These are phyloP conservation scores for Eimeria acervulina DNA, from an alignment of 169 alveolate species.

Conservation along the genomic window DNA sequence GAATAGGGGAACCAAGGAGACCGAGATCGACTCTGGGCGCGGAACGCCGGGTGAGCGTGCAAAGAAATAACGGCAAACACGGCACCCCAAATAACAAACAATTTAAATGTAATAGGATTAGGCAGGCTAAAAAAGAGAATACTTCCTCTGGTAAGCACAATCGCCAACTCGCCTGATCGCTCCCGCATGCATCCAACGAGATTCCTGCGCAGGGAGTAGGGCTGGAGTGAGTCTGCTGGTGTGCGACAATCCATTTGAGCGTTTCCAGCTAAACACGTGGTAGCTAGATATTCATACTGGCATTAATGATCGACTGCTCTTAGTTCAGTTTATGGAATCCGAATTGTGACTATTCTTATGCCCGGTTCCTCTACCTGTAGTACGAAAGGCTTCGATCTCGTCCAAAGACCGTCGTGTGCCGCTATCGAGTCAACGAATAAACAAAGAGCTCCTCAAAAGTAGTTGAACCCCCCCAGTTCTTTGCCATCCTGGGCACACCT, in stretches of 20 bases:
- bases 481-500: no score
- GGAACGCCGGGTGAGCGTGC: no score
- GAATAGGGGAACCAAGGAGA: background rate
- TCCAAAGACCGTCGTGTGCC: no score
- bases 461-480: no score
- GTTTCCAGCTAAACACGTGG: no score
- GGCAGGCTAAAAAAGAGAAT: no score
- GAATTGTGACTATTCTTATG: no score
- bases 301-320: background rate
- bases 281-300: background rate
- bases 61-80: no score
- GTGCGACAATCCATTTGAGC: background rate
- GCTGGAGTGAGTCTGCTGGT: background rate
- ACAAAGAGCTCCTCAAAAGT: no score
- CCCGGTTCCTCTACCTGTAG: no score
- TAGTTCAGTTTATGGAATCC: background rate
- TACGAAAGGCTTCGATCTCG: no score
- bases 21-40: background rate
- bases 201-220: background rate
- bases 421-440: no score
- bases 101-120: background rate
- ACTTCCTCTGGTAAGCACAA: background rate
- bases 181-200: background rate
- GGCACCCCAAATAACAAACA: background rate
- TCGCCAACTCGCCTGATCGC: background rate